Evolutionary conservation across 345 rosid genomes (phyloP).

Genomic region (Eucalyptus albens): DNA sequence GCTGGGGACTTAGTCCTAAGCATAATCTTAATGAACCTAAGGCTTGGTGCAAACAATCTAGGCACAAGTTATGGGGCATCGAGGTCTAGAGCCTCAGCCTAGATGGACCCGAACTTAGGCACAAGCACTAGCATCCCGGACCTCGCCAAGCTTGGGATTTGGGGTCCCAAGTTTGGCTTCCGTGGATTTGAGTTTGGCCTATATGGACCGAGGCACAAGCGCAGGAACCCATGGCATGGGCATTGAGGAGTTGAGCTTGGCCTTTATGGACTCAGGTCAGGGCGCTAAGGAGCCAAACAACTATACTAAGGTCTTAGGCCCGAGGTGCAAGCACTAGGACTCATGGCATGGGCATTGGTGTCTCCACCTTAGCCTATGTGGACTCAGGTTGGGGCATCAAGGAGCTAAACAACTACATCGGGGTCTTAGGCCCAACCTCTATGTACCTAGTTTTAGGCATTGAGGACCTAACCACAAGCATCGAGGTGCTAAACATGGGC

Average conservation of each 20-base stretch:
- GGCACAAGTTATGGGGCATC: fast-evolving
- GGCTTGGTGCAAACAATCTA: fast-evolving
- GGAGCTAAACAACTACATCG: background rate
- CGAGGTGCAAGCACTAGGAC: background rate
- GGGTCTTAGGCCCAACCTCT: background rate
- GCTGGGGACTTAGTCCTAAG: fast-evolving
- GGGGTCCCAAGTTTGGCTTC: fast-evolving
- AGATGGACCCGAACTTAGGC: fast-evolving
- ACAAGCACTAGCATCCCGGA: background rate
- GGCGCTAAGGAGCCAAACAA: fast-evolving
- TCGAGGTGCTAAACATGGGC: background rate
- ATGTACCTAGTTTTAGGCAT: fast-evolving
- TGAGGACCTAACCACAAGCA: fast-evolving
- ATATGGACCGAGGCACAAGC: background rate
- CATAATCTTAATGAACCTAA: background rate
- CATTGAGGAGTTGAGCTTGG: background rate
- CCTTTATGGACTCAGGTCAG: background rate
- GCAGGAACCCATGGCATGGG: background rate
- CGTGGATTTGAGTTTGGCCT: fast-evolving
- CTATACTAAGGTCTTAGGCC: fast-evolving
- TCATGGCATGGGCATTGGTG: fast-evolving
- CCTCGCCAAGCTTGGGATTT: background rate
- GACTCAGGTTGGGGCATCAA: background rate
- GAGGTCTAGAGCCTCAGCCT: fast-evolving
- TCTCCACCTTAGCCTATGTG: background rate